Conservation (phyloP, 2,329 filamentous ascomycete species). For the Nemania bipapillata region DNA sequence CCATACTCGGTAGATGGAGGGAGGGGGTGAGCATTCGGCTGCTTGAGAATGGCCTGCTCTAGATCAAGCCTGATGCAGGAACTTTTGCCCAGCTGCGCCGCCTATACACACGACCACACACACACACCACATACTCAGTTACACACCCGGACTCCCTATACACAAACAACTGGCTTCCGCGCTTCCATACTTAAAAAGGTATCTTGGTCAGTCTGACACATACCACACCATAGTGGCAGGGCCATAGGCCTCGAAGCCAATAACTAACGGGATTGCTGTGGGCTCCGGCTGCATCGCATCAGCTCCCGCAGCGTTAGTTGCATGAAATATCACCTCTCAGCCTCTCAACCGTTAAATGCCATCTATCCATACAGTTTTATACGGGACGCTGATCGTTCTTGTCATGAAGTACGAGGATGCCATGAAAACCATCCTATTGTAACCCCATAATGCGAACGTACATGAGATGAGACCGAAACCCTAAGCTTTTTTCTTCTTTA, state of each 20-base stretch:
- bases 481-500: not conserved
- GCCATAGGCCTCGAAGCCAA: constrained; percentile 10
- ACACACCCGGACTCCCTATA: not conserved
- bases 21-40: not conserved
- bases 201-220: constrained; percentile 25
- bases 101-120: constrained; percentile 1
- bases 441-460: not conserved
- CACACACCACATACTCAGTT: not conserved
- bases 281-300: constrained; percentile 18
- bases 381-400: not conserved
- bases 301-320: constrained; percentile 20
- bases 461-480: not conserved
- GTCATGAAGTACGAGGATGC: not conserved
- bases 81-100: not conserved
- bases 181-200: not conserved
- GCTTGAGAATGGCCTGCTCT: constrained; percentile 16
- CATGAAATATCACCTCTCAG: constrained; percentile 22
- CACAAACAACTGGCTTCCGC: not conserved
- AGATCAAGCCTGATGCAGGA: not conserved
- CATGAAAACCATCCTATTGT: not conserved
- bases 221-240: constrained; percentile 13
- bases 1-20: not conserved
- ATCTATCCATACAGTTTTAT: not conserved
- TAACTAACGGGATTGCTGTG: not conserved
- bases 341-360: constrained; percentile 20